Evolutionary conservation across 257 asterid species (phyloP).

Genomic region (Scutellaria galericulata): DNA sequence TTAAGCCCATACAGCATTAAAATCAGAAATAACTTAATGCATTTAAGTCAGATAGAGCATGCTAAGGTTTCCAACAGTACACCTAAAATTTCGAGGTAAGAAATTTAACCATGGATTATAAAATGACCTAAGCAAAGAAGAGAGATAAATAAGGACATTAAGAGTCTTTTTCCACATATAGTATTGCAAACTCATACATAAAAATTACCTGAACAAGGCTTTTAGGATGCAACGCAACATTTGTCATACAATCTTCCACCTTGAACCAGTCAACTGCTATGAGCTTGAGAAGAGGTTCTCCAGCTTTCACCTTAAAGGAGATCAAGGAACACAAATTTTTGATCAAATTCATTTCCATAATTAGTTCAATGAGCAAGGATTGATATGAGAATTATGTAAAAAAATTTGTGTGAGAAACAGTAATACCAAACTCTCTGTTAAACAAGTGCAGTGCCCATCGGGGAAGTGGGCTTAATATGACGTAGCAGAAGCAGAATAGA

Average conservation of each 20-base stretch:
- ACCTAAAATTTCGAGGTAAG: background rate
- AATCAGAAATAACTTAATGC: background rate
- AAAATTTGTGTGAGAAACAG: slow-evolving; percentile 4
- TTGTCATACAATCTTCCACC: slow-evolving; percentile 62
- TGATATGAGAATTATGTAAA: background rate
- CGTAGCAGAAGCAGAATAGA: background rate
- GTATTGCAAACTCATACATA: background rate
- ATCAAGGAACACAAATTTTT: slow-evolving; percentile 30
- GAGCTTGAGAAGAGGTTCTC: slow-evolving; percentile 93
- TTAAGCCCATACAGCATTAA: slow-evolving; percentile 13
- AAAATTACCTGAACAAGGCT: slow-evolving; percentile 81
- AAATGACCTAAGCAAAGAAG: background rate
- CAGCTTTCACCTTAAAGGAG: slow-evolving; percentile 77
- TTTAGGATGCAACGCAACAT: slow-evolving; percentile 84
- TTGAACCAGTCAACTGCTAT: slow-evolving; percentile 98
- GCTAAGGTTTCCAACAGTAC: slow-evolving; percentile 6
- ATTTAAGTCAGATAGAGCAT: slow-evolving; percentile 11
- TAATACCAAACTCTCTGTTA: background rate
- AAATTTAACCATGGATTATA: background rate
- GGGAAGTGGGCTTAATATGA: background rate
- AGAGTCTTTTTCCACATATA: background rate
- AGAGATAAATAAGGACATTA: background rate
- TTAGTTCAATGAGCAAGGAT: slow-evolving; percentile 16
- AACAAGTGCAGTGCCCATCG: no score
- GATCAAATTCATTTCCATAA: slow-evolving; percentile 12